phyloP scores from a whole-genome alignment of 257 asterid species.

The Solanum arcanum region DNA sequence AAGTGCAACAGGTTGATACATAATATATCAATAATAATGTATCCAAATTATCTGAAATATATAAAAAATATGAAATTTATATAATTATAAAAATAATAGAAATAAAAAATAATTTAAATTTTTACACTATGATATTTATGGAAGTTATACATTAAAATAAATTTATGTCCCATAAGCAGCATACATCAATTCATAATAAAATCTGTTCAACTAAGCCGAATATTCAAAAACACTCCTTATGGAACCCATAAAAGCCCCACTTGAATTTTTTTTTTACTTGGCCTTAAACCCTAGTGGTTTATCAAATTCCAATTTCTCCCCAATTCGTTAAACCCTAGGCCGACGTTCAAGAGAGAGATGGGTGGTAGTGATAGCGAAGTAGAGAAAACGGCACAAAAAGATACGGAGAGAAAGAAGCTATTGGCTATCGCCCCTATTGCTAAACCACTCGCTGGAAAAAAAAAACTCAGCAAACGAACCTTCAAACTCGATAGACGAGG shows the following conservation, averaged over 20 bases:
- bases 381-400: constrained; percentile 64
- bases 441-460: constrained; percentile 85
- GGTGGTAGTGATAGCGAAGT: constrained; percentile 91
- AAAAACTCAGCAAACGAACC: constrained; percentile 73
- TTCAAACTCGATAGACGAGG: constrained; percentile 89
- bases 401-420: constrained; percentile 80
- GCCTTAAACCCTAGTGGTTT: not conserved
- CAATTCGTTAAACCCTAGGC: not conserved
- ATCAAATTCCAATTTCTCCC: not conserved
- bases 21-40: no score
- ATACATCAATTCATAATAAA: no score
- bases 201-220: no score
- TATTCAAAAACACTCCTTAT: not conserved
- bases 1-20: no score
- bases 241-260: not conserved
- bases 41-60: no score
- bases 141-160: no score
- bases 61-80: no score
- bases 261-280: no score
- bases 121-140: no score
- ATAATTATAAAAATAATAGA: no score
- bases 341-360: constrained; percentile 16
- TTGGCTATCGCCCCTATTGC: constrained; percentile 76
- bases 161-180: no score
- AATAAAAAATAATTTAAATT: no score